phyloP scores from a whole-genome alignment of 23 red algal genomes.

The Chondrus crispus region DNA sequence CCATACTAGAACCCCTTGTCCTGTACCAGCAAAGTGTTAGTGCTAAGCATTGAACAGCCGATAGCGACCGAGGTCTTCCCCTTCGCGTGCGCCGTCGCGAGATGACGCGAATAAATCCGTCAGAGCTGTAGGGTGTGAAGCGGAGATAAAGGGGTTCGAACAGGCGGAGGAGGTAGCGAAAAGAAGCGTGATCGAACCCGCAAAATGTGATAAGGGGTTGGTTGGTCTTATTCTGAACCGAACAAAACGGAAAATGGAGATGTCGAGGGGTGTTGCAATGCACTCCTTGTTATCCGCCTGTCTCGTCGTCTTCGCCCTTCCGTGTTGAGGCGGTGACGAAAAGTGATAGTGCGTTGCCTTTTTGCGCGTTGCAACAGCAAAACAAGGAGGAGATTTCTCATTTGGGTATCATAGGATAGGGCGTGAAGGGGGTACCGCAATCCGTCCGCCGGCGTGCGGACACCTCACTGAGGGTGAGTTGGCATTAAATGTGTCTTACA shows the following conservation, averaged over 20 bases:
- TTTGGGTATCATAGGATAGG: no score
- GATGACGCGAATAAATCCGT: background rate
- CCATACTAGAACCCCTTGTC: background rate
- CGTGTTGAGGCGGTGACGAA: background rate
- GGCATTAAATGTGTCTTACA: no score
- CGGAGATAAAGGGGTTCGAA: background rate
- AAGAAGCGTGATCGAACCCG: background rate
- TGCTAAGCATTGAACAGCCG: background rate
- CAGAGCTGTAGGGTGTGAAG: background rate
- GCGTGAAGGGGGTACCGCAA: no score
- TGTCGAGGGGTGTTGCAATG: background rate
- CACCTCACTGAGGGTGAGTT: no score
- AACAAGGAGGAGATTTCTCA: background rate
- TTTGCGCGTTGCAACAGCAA: background rate
- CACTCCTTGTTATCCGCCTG: background rate
- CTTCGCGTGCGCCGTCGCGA: background rate
- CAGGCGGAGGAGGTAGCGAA: background rate
- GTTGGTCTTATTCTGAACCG: background rate
- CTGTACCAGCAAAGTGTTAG: slow-evolving; percentile 4
- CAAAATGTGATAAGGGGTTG: background rate
- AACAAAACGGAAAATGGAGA: background rate
- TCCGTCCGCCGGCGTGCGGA: no score
- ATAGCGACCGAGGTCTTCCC: background rate
- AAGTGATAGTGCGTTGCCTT: background rate
- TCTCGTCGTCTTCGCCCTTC: background rate